Base-by-base conservation (phyloP, 2,329 filamentous ascomycete genomes). In the Aschersonia sp. region DNA sequence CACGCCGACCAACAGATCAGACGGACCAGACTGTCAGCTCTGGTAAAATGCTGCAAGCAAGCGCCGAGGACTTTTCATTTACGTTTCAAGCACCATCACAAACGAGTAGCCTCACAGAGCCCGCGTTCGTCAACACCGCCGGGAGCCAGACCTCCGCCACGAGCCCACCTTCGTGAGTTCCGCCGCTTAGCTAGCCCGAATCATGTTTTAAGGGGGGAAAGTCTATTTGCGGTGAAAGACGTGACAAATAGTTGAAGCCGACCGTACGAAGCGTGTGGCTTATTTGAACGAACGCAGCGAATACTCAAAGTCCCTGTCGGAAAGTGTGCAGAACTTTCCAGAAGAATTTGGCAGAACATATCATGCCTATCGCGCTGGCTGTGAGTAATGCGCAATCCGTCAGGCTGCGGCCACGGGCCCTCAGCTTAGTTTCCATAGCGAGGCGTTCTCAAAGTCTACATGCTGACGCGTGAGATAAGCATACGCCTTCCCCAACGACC, bases 401-500 rank as follows among this genome's bases (percentile, higher is more conserved):
- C n/a, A 22, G 8, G 40, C 6, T 22, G 10, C n/a, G 10, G 43
- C 35, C 40, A 42, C 35, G 11, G 30, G 11, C 12, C 41, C 11
- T 29, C 11, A 30, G 45, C 8, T 6, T 35, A 4, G 37, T 12
- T 5, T 11, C 2, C 41, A 4, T 29, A 10, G 29, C n/a, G 43
- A 30, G 5, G 7, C 11, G 5, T 4, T 29, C 22, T 22, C 10
- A 4, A 32, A 45, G 12, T 4, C 32, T n/a, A 37, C 32, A 11
- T 45, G 10, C 50, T 54, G 50, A 51, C 52, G 31, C 5, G 8
- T 6, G 4, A 12, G 30, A 14, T 8, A 29, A 72, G 69, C 69
- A 32, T 72, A 71, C 45, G 60, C 62, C 4, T 71, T 68, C 47
- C 70, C 69, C 40, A 72, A 72, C 51, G 70, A 72, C 50, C 32